Evolutionary conservation across 768 basidiomycete genomes (phyloP), one percentile per base, ranked within the genome.

Genomic region (Collybiopsis confluens): DNA sequence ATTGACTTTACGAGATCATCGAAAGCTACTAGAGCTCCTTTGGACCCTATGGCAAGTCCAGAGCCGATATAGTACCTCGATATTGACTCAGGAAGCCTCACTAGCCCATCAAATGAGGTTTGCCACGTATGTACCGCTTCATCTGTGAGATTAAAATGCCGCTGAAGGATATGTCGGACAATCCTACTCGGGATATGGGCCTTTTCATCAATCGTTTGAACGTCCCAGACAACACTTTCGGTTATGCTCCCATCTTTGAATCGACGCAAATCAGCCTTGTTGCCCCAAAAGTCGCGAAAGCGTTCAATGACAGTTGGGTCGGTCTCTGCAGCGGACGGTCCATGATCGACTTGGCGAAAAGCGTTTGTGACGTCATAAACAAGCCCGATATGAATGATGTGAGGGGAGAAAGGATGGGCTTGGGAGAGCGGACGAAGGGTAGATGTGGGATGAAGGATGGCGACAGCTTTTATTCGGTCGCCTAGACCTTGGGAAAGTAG

Each of bases 211-310:
- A 80, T 77, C 2, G 82, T 86, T 56, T 81, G 79, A 7, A 92
- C 82, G 18, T 97, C 88, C 97, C 97, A 99, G 2, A 98, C 94
- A n/a, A 98, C 92, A 59, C 89, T 92, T 68, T 98, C 93, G 4
- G 80, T 64, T 57, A 98, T 98, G 16, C 87, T 80, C 1, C 96
- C 96, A 61, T 99, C 95, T 68, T 98, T 95, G 76, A 99, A 99
- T 36, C 95, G 81, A 5, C 97, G 80, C 16, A 98, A 73, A 64
- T 98, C 96, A 0, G 94, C 86, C 67, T 93, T 96, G 36, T 81
- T 73, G 0, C 95, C 96, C 97, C 97, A 99, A 59, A 98, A 73
- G 4, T 82, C 78, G 21, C 86, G 82, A 76, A 97, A 99, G 2
- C 73, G 75, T 42, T 78, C 69, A 0, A 78, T 73, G 4, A 68